Evolutionary conservation across 495 filamentous ascomycete genomes (phyloP), one percentile per base, ranked within the genome.

Genomic region (Astrothelium macrocarpum): DNA sequence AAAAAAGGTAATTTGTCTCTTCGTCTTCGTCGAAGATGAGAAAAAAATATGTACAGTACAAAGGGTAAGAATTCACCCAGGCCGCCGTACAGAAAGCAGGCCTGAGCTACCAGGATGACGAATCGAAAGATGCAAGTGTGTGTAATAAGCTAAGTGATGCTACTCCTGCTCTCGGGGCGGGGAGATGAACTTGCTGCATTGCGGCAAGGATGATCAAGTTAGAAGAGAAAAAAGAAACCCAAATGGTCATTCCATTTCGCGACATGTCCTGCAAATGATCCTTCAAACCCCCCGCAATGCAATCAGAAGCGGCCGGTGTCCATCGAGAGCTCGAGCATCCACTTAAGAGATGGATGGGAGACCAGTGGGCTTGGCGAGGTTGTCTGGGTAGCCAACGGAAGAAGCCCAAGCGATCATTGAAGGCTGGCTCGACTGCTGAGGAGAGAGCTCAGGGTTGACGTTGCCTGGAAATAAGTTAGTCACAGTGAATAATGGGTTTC

Each of bases 401-500:
- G 49, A 56, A 28, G 49, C 49, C 49, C 49, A 56, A 25, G 49
- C 49, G 20, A 56, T 12, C 49, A 56, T 56, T 25, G 49, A 56
- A 28, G 49, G 23, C 10, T 56, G 12, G 25, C 49, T 29, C 49
- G 26, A 20, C 25, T 56, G 49, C 2, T 56, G 23, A 29, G 49
- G 11, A 16, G 49, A 28, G 25, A 56, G 49, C 7, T 12, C 20
- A 9, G 49, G 49, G 49, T 56, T 56, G 49, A 56, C 49, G 4
- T 62, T 62, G 39, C 60, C 60, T 62, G 60, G n/a, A 23, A n/a
- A 29, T 7, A 16, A 42, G 60, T 62, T 46, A 62, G 60, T 7
- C 16, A 31, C 26, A 25, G 9, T 18, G 25, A 23, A 28, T 25
- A 25, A 49, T 28, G n/a, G 20, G 25, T 5, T 4, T 4, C 28